Percentiles rank a stretch among this genome's conserved stretches.
Conservation (phyloP, 2,329 filamentous ascomycete species). For the Cytospora mali region DNA sequence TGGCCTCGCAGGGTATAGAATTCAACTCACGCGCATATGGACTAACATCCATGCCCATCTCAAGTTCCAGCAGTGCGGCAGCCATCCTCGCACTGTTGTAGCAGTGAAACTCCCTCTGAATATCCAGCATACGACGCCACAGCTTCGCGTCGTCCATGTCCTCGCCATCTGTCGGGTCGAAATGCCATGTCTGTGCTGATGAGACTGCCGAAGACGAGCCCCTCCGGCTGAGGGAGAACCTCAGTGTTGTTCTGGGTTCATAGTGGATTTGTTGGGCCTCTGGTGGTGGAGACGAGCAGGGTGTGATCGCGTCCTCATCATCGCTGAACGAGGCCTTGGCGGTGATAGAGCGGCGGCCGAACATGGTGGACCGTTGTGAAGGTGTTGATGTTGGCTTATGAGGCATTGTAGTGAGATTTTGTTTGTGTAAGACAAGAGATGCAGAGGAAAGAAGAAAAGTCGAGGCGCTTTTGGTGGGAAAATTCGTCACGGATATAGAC, state of each 20-base stretch:
- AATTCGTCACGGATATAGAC: conserved; percentile 7
- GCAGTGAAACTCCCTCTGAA: conserved; percentile 45
- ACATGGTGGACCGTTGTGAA: conserved; percentile 1
- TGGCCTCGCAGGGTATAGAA: neutral
- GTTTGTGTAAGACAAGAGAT: neutral
- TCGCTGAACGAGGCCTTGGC: conserved; percentile 30
- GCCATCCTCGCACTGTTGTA: conserved; percentile 49
- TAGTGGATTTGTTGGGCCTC: conserved; percentile 12
- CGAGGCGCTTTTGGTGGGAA: neutral
- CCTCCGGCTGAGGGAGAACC: neutral
- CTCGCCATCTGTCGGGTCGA: conserved; percentile 34
- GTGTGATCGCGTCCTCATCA: conserved; percentile 31
- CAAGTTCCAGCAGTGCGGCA: conserved; percentile 43
- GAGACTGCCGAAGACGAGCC: conserved; percentile 15
- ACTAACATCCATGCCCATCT: conserved; percentile 38
- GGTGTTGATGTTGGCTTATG: conserved; percentile 4
- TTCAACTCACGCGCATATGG: conserved; percentile 41
- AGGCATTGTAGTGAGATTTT: neutral
- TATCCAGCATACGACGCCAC: conserved; percentile 47
- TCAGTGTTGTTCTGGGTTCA: neutral
- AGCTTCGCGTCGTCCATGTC: conserved; percentile 41
- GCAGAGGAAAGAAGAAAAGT: neutral
- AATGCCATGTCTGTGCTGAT: conserved; percentile 23
- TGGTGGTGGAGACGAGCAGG: conserved; percentile 24
- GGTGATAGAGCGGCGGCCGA: conserved; percentile 18